Evolutionary conservation across 2,329 filamentous ascomycete genomes (phyloP), one percentile per base, ranked within the genome.

Genomic region (Fusarium piperis): DNA sequence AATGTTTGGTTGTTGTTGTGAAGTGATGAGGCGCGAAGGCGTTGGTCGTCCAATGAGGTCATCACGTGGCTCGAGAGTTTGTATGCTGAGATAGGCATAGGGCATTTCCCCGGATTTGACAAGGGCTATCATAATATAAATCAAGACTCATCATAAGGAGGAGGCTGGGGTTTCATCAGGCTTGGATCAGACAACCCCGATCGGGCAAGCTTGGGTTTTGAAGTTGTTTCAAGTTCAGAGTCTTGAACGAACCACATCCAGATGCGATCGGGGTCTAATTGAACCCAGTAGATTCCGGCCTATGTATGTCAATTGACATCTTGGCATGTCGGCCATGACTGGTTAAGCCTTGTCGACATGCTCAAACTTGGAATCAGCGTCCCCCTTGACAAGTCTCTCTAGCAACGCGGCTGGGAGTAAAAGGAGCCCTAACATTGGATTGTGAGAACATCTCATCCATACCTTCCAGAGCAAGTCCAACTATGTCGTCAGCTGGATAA

Each of bases 1-100:
- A 32, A 38, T 36, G 35, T 12, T 20, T 39, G 48, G 18, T 18
- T 57, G 65, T n/a, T 57, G 61, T 36, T 55, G 44, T 48, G 38
- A 13, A 35, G n/a, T 55, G 28, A 26, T 20, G 18, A 35, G 32
- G 16, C n/a, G 18, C 10, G 15, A 15, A 39, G 57, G 26, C 16
- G 57, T 59, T 59, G 13, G 23, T n/a, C n/a, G 62, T 61, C 65
- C 62, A 70, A 72, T 72, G 70, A 72, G 70, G 65, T 70, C 70
- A 72, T 72, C 70, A 72, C 70, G 70, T 72, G 70, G 65, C 35
- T 32, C 12, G 59, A 58, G 52, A 56, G 30, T 46, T 9, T 26
- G 35, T n/a, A 35, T 26, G 30, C 65, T 60, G 33, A 28, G 62
- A 64, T 72, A 67, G 70, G 70, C 6, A 72, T 70, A 51, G 69